Percentiles rank a stretch among this genome's conserved stretches.
phyloP scores from a whole-genome alignment of 2,329 filamentous ascomycete genomes.

The Penicillium sp. region DNA sequence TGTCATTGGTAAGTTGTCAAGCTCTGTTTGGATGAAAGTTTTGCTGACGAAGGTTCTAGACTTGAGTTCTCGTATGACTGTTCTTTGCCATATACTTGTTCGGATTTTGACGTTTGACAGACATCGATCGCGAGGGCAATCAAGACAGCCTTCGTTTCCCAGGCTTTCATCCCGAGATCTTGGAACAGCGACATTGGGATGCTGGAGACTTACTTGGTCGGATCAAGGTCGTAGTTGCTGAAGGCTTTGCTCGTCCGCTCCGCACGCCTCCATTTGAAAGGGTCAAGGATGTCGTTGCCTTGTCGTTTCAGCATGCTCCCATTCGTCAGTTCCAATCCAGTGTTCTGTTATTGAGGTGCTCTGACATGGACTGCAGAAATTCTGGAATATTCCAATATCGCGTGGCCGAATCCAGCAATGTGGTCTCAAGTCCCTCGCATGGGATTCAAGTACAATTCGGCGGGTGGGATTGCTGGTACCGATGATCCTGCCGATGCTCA shows the following conservation, averaged over 20 bases:
- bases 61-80: slow-evolving; percentile 31
- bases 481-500: slow-evolving; percentile 53
- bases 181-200: slow-evolving; percentile 66
- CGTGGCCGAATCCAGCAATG: slow-evolving; percentile 71
- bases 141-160: slow-evolving; percentile 65
- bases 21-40: not conserved
- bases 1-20: slow-evolving; percentile 43
- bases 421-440: slow-evolving; percentile 50
- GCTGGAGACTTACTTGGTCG: slow-evolving; percentile 65
- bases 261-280: slow-evolving; percentile 54
- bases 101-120: slow-evolving; percentile 15
- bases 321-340: slow-evolving; percentile 51
- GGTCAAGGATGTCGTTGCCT: slow-evolving; percentile 66
- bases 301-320: slow-evolving; percentile 82
- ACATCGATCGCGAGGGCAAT: slow-evolving; percentile 52
- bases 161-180: slow-evolving; percentile 60
- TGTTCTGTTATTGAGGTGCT: not conserved
- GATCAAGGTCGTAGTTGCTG: slow-evolving; percentile 69
- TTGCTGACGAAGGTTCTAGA: slow-evolving; percentile 22
- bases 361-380: slow-evolving; percentile 50
- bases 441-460: slow-evolving; percentile 30
- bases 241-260: slow-evolving; percentile 56
- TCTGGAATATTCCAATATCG: slow-evolving; percentile 66
- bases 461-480: slow-evolving; percentile 25
- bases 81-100: slow-evolving; percentile 26